phyloP scores from a whole-genome alignment of 108 stramenopile genomes.

The Skeletonema potamos region DNA sequence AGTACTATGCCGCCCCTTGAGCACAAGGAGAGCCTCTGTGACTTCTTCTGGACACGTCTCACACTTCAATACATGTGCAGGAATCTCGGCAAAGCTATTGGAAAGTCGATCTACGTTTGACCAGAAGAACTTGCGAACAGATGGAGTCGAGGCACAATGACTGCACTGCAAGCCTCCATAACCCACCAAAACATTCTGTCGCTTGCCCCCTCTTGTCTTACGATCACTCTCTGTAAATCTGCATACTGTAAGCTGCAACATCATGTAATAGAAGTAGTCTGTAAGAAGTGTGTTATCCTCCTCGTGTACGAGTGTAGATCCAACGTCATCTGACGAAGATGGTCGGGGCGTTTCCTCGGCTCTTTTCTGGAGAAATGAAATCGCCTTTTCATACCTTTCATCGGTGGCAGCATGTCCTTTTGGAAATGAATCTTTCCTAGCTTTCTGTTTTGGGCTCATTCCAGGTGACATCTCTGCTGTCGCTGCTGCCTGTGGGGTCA shows the following conservation, averaged over 20 bases:
- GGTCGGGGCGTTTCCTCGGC: constrained; percentile 9
- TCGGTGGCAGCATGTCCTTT: constrained; percentile 20
- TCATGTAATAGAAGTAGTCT: constrained; percentile 83
- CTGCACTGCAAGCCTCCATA: constrained; percentile 87
- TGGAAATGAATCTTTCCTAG: constrained; percentile 22
- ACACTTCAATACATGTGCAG: constrained; percentile 83
- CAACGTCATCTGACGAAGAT: constrained; percentile 18
- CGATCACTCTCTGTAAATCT: constrained; percentile 85
- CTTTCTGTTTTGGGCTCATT: not conserved
- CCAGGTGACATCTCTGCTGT: not conserved
- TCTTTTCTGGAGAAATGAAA: constrained; percentile 22
- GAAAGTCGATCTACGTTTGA: constrained; percentile 86
- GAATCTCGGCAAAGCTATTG: constrained; percentile 91
- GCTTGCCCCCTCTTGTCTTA: constrained; percentile 88
- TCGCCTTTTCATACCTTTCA: constrained; percentile 24
- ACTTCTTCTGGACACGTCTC: constrained; percentile 63
- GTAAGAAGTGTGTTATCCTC: constrained; percentile 59
- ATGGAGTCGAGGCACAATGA: constrained; percentile 66
- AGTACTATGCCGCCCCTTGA: constrained; percentile 73
- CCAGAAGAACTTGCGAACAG: constrained; percentile 90
- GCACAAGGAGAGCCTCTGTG: constrained; percentile 66
- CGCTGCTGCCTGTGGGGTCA: not conserved
- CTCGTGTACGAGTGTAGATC: constrained; percentile 22
- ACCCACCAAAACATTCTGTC: constrained; percentile 76
- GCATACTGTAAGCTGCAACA: constrained; percentile 78